Conservation (phyloP, 805 yeast genomes). For the Isabelozyma gotoi region DNA sequence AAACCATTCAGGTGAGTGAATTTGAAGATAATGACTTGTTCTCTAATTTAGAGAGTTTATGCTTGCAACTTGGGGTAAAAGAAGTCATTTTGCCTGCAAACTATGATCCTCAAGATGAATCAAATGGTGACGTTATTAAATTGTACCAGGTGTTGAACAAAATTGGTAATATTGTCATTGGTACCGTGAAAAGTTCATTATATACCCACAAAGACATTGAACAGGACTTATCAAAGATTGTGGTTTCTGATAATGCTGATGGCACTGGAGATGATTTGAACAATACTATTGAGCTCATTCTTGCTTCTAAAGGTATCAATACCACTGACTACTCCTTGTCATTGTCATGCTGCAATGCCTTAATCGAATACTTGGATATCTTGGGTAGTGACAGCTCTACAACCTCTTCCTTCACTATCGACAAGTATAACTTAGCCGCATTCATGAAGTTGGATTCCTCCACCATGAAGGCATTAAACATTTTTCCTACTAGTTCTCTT, state of each 20-base stretch:
- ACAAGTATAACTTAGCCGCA: slow-evolving; percentile 68
- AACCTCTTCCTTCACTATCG: slow-evolving; percentile 54
- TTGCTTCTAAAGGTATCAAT: slow-evolving; percentile 55
- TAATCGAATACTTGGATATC: slow-evolving; percentile 66
- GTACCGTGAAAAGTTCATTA: slow-evolving; percentile 55
- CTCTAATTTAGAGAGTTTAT: slow-evolving; percentile 79
- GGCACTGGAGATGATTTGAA: slow-evolving; percentile 27
- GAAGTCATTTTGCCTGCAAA: slow-evolving; percentile 68
- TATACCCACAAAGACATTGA: slow-evolving; percentile 71
- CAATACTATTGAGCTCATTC: slow-evolving; percentile 33
- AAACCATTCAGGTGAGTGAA: slow-evolving; percentile 69
- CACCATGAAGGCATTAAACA: slow-evolving; percentile 82
- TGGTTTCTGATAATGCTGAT: slow-evolving; percentile 32
- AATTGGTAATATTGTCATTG: slow-evolving; percentile 72
- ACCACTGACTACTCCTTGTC: slow-evolving; percentile 49
- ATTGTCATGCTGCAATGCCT: slow-evolving; percentile 63
- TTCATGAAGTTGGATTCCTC: slow-evolving; percentile 90
- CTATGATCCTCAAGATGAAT: slow-evolving; percentile 33
- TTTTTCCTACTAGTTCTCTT: slow-evolving; percentile 60
- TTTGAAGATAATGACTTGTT: slow-evolving; percentile 85
- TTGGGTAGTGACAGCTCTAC: slow-evolving; percentile 52
- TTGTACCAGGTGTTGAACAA: slow-evolving; percentile 66
- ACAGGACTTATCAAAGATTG: slow-evolving; percentile 71
- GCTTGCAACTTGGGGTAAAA: slow-evolving; percentile 86
- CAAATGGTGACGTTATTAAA: slow-evolving; percentile 60